Base-by-base conservation (phyloP, 441 rosid species). In the Pelargonium australe region DNA sequence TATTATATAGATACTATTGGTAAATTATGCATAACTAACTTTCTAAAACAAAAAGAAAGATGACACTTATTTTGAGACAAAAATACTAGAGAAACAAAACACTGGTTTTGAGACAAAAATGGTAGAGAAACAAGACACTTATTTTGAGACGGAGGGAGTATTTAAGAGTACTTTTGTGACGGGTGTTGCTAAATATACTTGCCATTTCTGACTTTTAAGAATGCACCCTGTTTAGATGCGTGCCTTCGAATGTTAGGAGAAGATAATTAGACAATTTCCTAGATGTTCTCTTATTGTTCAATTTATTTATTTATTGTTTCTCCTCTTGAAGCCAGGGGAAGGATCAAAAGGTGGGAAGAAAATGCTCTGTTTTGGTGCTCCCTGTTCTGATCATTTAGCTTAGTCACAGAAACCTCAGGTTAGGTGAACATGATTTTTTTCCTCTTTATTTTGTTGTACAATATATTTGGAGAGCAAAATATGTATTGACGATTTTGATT, bases 341-440 rank as follows among this genome's bases (percentile, higher is more conserved):
- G 77, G 81, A 70, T 60, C 66, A 20, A 66, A 72, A 78, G 75
- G 74, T 41, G 63, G 66, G 49, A 72, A 76, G 79, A 76, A 70
- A 51, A 70, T 76, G 58, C 25, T 23, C 70, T 17, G 14, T 66
- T 75, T 65, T 51, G 76, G 75, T 69, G 70, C 70, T 71, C 47
- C 75, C 43, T 14, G 69, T 64, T 66, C 60, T 28, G 72, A 75
- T 65, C 68, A 65, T 66, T 67, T 69, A 71, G 67, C 77, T 66
- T 31, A 55, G 20, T 55, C 49, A 5, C 44, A 49, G 71, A 72
- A 44, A 66, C 61, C 75, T 77, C 67, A 75, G 88, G 85, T 87
- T 80, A 80, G 87, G 77, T 73, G 44, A 74, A 83, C 70, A 69
- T 68, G 66, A 68, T 76, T 68, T 68, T 81, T 69, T 68, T 47